A percentile compares a stretch with the other conserved stretches of the same genome.
phyloP scores from a whole-genome alignment of 306 rosid species.

The Cucumis melo region DNA sequence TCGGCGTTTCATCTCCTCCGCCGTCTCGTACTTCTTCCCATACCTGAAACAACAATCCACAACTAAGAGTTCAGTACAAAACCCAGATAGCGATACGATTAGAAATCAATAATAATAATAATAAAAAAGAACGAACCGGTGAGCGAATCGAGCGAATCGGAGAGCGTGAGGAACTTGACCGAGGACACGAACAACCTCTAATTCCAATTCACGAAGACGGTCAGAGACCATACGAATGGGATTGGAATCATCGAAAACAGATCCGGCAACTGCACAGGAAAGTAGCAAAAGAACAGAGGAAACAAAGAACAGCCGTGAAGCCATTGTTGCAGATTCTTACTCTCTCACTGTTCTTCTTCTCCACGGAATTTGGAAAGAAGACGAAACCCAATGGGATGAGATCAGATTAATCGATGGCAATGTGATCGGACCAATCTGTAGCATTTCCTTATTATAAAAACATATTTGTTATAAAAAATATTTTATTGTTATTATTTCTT shows the following conservation, averaged over 20 bases:
- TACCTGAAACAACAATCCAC: conserved; percentile 16
- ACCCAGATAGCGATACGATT: not conserved
- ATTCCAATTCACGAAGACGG: conserved; percentile 33
- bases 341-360: not conserved
- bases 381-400: not conserved
- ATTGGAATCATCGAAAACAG: conserved; percentile 58
- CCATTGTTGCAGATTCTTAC: conserved; percentile 28
- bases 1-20: conserved; percentile 55
- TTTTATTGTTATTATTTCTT: too few species aligned
- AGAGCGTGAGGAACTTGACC: conserved; percentile 42
- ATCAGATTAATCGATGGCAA: not conserved
- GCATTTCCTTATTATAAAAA: not conserved
- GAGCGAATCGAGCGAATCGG: conserved; percentile 72
- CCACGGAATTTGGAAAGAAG: not conserved
- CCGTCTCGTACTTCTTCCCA: conserved; percentile 52
- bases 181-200: conserved; percentile 34
- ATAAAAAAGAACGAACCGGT: conserved; percentile 11
- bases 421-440: not conserved
- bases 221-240: conserved; percentile 55
- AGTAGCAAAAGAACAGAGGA: conserved; percentile 20
- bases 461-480: too few species aligned
- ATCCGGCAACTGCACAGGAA: conserved; percentile 28
- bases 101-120: too few species aligned
- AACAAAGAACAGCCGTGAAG: conserved; percentile 14
- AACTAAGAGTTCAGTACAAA: not conserved